Base-by-base conservation (phyloP, 345 rosid species). In the Pistacia integerrima region DNA sequence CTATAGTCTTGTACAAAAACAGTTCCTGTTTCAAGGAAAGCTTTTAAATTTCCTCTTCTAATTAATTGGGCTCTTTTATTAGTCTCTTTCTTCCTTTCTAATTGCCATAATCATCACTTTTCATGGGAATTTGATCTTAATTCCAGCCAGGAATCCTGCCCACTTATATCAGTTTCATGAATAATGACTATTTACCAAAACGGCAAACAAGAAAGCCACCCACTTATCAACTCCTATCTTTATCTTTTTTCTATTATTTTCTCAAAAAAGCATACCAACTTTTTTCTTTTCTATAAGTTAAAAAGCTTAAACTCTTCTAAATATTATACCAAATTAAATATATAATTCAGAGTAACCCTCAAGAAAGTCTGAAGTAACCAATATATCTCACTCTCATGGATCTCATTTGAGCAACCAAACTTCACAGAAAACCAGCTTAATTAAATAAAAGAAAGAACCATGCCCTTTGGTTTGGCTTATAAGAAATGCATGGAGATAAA, bases 1-100 rank as follows among this genome's bases (percentile, higher is more conserved):
- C 81, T 76, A 78, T 87, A 84, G 88, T 81, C 74, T 67, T 88
- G 98, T 86, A 89, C 88, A 93, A 86, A 88, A 77, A 84, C 88
- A 76, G 85, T 80, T 83, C 87, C 74, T 78, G 84, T 85, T 83
- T 74, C 84, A 83, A 78, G 81, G 80, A 69, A 80, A 66, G 18
- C 55, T 54, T 64, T 76, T 36, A 22, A 25, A 33, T 52, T 16
- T 22, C 70, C 67, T 61, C 17, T 51, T 44, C 55, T 74, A 64
- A 18, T 22, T 64, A 0, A 51, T 65, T 67, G 46, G 46, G 46
- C 67, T 49, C 38, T 36, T 49, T 71, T 36, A 2, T 2, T 58
- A 58, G 6, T n/a, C 44, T 67, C 63, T 65, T 20, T n/a, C 59
- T 72, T 65, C 46, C 20, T 61, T 38, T 38, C 41, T 38, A 41